A percentile compares a stretch with the other conserved stretches of the same genome.
phyloP scores from a whole-genome alignment of 495 filamentous ascomycete species.

The Podospora pseudocomata region DNA sequence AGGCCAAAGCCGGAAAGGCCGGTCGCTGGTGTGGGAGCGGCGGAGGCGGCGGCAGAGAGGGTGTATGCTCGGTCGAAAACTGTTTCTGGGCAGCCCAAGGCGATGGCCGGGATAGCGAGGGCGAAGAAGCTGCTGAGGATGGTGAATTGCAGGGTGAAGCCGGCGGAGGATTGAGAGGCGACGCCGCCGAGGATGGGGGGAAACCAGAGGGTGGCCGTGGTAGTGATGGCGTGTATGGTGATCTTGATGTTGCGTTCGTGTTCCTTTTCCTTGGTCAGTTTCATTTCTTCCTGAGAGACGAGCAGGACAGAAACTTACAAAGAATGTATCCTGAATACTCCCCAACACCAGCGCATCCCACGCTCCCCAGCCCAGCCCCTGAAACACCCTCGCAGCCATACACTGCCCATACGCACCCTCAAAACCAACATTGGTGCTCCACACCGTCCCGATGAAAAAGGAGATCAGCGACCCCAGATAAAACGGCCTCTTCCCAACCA shows the following conservation, averaged over 20 bases:
- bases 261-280: conserved; percentile 36
- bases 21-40: conserved; percentile 30
- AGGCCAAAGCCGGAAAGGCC: not conserved
- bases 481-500: conserved; percentile 48
- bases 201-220: conserved; percentile 47
- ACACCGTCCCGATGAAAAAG: conserved; percentile 45
- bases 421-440: conserved; percentile 43
- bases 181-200: conserved; percentile 48
- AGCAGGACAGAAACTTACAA: conserved; percentile 35
- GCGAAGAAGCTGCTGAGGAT: conserved; percentile 47
- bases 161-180: conserved; percentile 33
- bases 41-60: conserved; percentile 3
- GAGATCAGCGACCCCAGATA: conserved; percentile 40
- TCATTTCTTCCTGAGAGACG: not conserved
- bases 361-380: conserved; percentile 52
- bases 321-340: conserved; percentile 50
- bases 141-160: conserved; percentile 44
- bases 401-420: conserved; percentile 38
- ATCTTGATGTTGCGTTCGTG: conserved; percentile 43
- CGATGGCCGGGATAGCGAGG: conserved; percentile 41
- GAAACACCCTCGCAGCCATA: conserved; percentile 48
- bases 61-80: conserved; percentile 39
- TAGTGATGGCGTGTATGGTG: conserved; percentile 38
- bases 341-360: conserved; percentile 47
- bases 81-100: conserved; percentile 50